Evolutionary conservation across 495 filamentous ascomycete species (phyloP).

Genomic region (Poronia punctata): DNA sequence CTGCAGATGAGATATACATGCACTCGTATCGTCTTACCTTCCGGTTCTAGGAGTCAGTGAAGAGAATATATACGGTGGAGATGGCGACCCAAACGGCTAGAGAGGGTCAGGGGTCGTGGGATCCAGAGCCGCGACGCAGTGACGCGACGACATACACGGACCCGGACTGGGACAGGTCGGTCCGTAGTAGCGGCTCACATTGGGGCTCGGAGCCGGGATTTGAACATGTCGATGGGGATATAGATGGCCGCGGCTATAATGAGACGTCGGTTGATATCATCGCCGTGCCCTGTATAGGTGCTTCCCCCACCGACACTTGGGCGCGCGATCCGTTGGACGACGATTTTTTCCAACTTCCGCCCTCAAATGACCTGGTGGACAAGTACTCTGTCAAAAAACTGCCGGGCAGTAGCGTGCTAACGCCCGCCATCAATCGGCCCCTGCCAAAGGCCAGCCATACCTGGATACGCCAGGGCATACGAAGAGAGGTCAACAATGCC

Average conservation of each 20-base stretch:
- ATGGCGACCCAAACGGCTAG: too few species aligned
- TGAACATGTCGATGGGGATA: slow-evolving; percentile 34
- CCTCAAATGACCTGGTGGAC: slow-evolving; percentile 14
- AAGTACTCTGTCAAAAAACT: slow-evolving; percentile 21
- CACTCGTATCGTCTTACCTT: too few species aligned
- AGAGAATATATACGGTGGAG: too few species aligned
- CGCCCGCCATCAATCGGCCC: slow-evolving; percentile 25
- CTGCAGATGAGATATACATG: too few species aligned
- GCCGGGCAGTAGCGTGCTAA: slow-evolving; percentile 19
- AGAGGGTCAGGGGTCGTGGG: too few species aligned
- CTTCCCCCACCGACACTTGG: slow-evolving; percentile 39
- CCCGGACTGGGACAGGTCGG: slow-evolving; percentile 12
- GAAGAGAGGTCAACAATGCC: slow-evolving; percentile 31
- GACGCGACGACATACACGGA: slow-evolving; percentile 7
- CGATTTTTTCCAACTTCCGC: slow-evolving; percentile 23
- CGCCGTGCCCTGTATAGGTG: slow-evolving; percentile 39
- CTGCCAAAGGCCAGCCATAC: slow-evolving; percentile 23
- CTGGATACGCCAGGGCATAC: slow-evolving; percentile 38
- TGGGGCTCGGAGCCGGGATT: slow-evolving; percentile 31
- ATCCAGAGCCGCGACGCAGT: slow-evolving; percentile 3
- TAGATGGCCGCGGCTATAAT: slow-evolving; percentile 35
- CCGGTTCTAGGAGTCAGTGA: too few species aligned
- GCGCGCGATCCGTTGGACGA: slow-evolving; percentile 29
- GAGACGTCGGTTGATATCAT: slow-evolving; percentile 42
- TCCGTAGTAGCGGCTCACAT: slow-evolving; percentile 14